Evolutionary conservation across 192 early-diverging fungal genomes (phyloP).

Genomic region (Backusella luteola): DNA sequence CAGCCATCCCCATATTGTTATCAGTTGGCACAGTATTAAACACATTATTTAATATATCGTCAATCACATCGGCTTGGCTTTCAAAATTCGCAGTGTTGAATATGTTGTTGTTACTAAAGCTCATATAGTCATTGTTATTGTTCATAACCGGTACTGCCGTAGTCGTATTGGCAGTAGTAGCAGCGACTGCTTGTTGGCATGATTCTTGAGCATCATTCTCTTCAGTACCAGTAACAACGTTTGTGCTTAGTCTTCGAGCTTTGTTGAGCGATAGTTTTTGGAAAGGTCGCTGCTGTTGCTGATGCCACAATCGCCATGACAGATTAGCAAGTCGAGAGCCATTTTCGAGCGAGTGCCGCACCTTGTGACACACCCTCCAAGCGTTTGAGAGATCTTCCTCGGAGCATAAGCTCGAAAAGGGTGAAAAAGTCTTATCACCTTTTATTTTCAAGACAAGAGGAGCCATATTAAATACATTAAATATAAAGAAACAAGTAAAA

Average conservation of each 20-base stretch:
- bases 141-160: not conserved
- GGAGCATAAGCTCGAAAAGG: conserved; percentile 68
- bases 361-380: conserved; percentile 85
- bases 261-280: not conserved
- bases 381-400: conserved; percentile 74
- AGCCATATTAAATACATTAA: conserved; percentile 46
- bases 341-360: conserved; percentile 80
- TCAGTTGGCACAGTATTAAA: not conserved
- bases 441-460: conserved; percentile 72
- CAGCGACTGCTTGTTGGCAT: not conserved
- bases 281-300: not conserved
- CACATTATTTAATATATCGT: not conserved
- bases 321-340: conserved; percentile 81
- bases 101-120: conserved; percentile 5
- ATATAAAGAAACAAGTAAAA: not conserved
- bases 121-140: conserved; percentile 19
- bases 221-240: not conserved
- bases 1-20: conserved; percentile 12
- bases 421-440: conserved; percentile 71
- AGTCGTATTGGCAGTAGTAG: not conserved
- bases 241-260: not conserved
- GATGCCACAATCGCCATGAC: conserved; percentile 84
- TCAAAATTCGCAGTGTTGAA: not conserved
- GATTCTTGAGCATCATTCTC: not conserved
- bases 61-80: not conserved